phyloP scores from a whole-genome alignment of 2,329 filamentous ascomycete species.

The Sclerotinia sclerotiorum region DNA sequence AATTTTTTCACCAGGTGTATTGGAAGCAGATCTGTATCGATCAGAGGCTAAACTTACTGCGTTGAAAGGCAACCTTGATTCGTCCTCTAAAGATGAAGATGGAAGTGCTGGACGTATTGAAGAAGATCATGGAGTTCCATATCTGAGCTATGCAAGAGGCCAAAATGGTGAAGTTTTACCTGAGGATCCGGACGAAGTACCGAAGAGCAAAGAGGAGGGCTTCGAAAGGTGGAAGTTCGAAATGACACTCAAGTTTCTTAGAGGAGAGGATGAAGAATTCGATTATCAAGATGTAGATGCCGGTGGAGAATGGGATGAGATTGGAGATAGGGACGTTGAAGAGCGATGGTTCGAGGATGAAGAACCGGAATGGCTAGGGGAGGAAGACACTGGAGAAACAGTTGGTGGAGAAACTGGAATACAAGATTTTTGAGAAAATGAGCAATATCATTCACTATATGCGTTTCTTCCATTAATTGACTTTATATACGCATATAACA shows the following conservation, averaged over 20 bases:
- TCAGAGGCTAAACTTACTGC: slow-evolving; percentile 41
- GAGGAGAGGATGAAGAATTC: slow-evolving; percentile 41
- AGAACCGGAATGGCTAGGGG: slow-evolving; percentile 38
- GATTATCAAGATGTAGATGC: slow-evolving; percentile 40
- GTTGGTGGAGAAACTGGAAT: slow-evolving; percentile 40
- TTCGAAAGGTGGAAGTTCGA: slow-evolving; percentile 40
- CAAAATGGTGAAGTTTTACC: slow-evolving; percentile 36
- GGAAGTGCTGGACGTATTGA: slow-evolving; percentile 5
- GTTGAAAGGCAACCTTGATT: slow-evolving; percentile 26
- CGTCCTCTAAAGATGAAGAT: slow-evolving; percentile 17
- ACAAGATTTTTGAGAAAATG: slow-evolving; percentile 38
- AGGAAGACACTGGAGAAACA: slow-evolving; percentile 27
- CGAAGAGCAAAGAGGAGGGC: slow-evolving; percentile 39
- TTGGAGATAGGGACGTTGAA: slow-evolving; percentile 40
- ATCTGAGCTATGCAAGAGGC: slow-evolving; percentile 35
- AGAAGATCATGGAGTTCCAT: slow-evolving; percentile 26
- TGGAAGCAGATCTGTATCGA: slow-evolving; percentile 42
- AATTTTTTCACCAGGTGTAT: slow-evolving; percentile 25
- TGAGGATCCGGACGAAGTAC: slow-evolving; percentile 40
- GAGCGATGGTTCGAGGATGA: slow-evolving; percentile 43
- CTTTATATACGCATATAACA: neutral
- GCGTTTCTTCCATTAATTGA: neutral
- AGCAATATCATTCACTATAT: neutral
- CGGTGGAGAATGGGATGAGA: slow-evolving; percentile 39
- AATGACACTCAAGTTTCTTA: slow-evolving; percentile 41